phyloP scores from a whole-genome alignment of 2,329 filamentous ascomycete genomes.

The Truncatella angustata region DNA sequence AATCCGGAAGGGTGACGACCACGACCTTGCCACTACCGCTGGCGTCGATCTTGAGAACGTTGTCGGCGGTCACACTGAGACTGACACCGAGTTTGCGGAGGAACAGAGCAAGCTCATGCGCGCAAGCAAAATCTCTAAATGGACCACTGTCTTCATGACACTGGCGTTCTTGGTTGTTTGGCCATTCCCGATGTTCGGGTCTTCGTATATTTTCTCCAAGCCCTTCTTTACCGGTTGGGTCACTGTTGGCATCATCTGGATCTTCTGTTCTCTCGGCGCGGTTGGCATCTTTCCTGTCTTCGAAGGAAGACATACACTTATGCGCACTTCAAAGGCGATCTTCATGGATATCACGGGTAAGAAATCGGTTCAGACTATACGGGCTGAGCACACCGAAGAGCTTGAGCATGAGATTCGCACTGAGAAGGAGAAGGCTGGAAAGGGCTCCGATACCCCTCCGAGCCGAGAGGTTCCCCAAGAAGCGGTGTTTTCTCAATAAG shows the following conservation, averaged over 20 bases:
- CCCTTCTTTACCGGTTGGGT: constrained; percentile 83
- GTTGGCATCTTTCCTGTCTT: constrained; percentile 81
- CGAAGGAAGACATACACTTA: constrained; percentile 70
- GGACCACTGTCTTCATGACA: constrained; percentile 60
- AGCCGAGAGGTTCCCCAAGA: constrained; percentile 17
- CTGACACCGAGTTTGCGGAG: constrained; percentile 15
- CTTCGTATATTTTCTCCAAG: constrained; percentile 77
- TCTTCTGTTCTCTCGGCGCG: constrained; percentile 68
- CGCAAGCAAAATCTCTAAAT: constrained; percentile 48
- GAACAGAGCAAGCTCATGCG: constrained; percentile 48
- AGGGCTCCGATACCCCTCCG: constrained; percentile 22
- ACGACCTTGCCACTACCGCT: constrained; percentile 63
- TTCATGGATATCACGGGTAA: constrained; percentile 55
- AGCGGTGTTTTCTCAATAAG: background rate
- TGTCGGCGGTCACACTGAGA: constrained; percentile 50
- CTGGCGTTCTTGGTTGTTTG: constrained; percentile 75
- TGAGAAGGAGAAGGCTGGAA: constrained; percentile 14
- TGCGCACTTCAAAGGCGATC: constrained; percentile 60
- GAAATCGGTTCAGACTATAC: constrained; percentile 27
- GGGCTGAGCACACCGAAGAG: constrained; percentile 22
- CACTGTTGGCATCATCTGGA: constrained; percentile 73
- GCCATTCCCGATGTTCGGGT: constrained; percentile 91
- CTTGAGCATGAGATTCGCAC: background rate
- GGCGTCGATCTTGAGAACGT: constrained; percentile 61
- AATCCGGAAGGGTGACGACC: constrained; percentile 78